Conservation (phyloP, 768 basidiomycete species). For the Hygrocybe coccinea region DNA sequence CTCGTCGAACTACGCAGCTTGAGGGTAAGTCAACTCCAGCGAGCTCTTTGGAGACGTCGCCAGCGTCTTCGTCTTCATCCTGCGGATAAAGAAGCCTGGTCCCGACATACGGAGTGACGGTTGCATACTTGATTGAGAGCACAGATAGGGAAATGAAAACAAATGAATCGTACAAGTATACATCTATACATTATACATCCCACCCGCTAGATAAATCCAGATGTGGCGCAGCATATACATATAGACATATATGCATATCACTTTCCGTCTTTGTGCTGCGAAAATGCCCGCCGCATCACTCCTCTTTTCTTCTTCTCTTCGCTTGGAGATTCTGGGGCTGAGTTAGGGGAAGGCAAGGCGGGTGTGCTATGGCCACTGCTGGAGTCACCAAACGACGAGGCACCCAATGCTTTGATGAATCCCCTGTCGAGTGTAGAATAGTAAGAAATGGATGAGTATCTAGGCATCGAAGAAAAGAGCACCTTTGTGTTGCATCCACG, state of each 20-base stretch:
- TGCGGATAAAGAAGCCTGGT: constrained; percentile 11
- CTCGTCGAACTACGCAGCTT: too few relatives aligned
- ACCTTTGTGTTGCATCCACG: constrained; percentile 73
- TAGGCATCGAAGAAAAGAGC: constrained; percentile 8
- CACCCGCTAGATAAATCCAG: too few relatives aligned
- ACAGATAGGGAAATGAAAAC: too few relatives aligned
- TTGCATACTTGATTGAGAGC: too few relatives aligned
- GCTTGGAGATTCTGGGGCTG: constrained; percentile 16
- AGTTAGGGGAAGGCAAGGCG: constrained; percentile 23
- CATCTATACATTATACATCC: too few relatives aligned
- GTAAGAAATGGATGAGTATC: neutral
- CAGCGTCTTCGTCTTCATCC: constrained; percentile 34
- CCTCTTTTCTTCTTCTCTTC: constrained; percentile 28
- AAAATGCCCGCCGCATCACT: neutral
- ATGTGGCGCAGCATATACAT: too few relatives aligned
- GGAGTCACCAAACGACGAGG: constrained; percentile 39
- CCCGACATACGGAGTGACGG: too few relatives aligned
- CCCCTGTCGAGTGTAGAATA: constrained; percentile 33
- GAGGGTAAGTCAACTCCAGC: constrained; percentile 37
- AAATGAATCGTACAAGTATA: too few relatives aligned
- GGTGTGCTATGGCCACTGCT: constrained; percentile 8
- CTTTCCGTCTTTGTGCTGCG: neutral
- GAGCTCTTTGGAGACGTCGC: constrained; percentile 43
- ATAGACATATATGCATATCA: neutral
- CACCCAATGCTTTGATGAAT: constrained; percentile 47